Base-by-base conservation (phyloP, 164 flowering plant species). In the Umbilicus rupestris region DNA sequence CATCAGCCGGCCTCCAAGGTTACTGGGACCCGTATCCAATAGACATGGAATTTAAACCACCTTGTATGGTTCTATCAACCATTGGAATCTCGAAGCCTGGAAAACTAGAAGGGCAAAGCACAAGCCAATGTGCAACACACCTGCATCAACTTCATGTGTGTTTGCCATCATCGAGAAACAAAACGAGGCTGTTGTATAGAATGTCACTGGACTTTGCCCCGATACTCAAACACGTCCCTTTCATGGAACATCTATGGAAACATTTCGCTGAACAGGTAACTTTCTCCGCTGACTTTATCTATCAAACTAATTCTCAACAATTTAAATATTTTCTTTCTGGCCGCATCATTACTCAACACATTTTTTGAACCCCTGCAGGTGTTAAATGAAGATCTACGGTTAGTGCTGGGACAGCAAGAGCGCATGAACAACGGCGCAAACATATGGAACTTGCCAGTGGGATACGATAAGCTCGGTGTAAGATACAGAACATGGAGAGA, bases 1-100 rank as follows among this genome's bases (percentile, higher is more conserved):
- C 97, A 72, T 77, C 88, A 74, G 84, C 96, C 33, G 97, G 98
- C 67, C 87, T 93, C 59, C 89, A 93, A 89, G 98, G 98, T 62
- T 90, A 87, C 69, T 93, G 98, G 98, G 98, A 90, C 47, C 98
- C 98, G 0, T 93, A 93, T 69, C 98, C 98, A 8, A 93, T 93
- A 65, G 98, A 93, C 66, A 93, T 89, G 97, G 98, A 93, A 73
- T 93, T 93, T 73, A 74, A 79, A 69, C 98, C 98, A n/a, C 98
- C 98, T 50, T 93, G 98, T 72, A 90, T 93, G 75, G 98, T 93
- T 57, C 79, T 93, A 31, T 93, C 98, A 28, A 93, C 98, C 7
- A 90, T 90, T 44, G 98, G 98, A 35, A 90, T 93, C 71, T 93
- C 98, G 29, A 93, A 93, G 74, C 98, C 98, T 0, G 98, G 98